phyloP scores from a whole-genome alignment of 192 early-diverging fungal species.

The Mortierella hygrophila region DNA sequence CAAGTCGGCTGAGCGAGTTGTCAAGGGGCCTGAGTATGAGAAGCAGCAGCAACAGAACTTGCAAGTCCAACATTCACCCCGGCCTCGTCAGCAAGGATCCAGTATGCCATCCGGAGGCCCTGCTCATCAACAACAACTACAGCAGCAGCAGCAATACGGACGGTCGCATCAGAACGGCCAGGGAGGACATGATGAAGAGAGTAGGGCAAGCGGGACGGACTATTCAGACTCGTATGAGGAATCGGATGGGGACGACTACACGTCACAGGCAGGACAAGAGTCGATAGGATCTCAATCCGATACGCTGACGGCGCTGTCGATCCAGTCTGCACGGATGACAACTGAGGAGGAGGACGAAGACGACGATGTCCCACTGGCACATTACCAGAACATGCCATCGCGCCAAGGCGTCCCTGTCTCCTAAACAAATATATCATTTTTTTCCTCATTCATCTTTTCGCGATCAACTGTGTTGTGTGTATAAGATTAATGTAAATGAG shows the following conservation, averaged over 20 bases:
- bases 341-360: conserved; percentile 59
- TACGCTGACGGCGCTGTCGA: conserved; percentile 33
- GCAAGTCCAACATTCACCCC: conserved; percentile 10
- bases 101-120: neutral
- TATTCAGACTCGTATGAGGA: conserved; percentile 22
- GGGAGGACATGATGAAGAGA: conserved; percentile 5
- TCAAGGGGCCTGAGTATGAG: conserved; percentile 23
- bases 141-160: neutral
- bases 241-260: conserved; percentile 8
- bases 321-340: conserved; percentile 22
- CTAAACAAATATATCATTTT: conserved; percentile 8
- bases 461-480: too few species aligned
- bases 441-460: neutral
- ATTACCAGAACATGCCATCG: conserved; percentile 59
- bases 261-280: conserved; percentile 3
- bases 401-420: conserved; percentile 30
- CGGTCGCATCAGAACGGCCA: neutral
- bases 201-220: neutral
- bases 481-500: too few species aligned
- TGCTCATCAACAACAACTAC: neutral
- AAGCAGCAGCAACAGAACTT: conserved; percentile 25
- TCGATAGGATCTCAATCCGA: conserved; percentile 38
- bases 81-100: conserved; percentile 15
- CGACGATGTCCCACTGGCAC: conserved; percentile 73
- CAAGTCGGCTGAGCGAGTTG: conserved; percentile 14